Percentiles rank a stretch among this genome's conserved stretches.
phyloP scores from a whole-genome alignment of 345 rosid species.

The Isatis tinctoria region DNA sequence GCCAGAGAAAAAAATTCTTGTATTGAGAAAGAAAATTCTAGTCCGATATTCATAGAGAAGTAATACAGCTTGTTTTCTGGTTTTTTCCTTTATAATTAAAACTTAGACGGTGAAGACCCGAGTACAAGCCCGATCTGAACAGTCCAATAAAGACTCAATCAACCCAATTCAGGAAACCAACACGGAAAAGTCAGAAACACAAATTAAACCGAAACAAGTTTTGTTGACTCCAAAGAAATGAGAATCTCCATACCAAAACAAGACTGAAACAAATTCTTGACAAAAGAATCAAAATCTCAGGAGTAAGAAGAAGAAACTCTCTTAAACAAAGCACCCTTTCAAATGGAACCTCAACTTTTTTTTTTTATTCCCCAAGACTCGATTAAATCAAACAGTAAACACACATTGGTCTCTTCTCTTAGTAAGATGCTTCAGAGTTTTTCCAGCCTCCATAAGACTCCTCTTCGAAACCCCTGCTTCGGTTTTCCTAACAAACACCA shows the following conservation, averaged over 20 bases:
- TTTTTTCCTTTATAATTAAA: no score
- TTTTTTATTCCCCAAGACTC: not conserved
- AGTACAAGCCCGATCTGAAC: not conserved
- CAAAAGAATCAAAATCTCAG: not conserved
- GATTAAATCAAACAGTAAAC: not conserved
- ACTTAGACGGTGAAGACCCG: not conserved
- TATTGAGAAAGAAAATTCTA: no score
- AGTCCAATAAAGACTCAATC: not conserved
- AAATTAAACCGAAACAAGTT: not conserved
- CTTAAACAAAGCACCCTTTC: not conserved
- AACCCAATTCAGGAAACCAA: not conserved
- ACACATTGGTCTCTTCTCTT: constrained; percentile 1
- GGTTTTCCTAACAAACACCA: constrained; percentile 25
- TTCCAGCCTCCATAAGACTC: constrained; percentile 68
- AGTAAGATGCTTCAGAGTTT: constrained; percentile 40
- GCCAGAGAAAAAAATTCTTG: no score
- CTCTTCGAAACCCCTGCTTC: constrained; percentile 34
- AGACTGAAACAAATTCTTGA: not conserved
- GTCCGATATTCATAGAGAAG: no score
- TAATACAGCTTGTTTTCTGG: no score
- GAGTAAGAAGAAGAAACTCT: not conserved
- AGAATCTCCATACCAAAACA: not conserved
- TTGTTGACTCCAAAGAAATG: not conserved
- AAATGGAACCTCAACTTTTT: no score
- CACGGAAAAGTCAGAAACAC: not conserved